Percentiles rank a stretch among this genome's conserved stretches.
These are phyloP conservation scores for Chlorella vulgaris DNA, from an alignment of 139 green algal species.

Conservation along the genomic window DNA sequence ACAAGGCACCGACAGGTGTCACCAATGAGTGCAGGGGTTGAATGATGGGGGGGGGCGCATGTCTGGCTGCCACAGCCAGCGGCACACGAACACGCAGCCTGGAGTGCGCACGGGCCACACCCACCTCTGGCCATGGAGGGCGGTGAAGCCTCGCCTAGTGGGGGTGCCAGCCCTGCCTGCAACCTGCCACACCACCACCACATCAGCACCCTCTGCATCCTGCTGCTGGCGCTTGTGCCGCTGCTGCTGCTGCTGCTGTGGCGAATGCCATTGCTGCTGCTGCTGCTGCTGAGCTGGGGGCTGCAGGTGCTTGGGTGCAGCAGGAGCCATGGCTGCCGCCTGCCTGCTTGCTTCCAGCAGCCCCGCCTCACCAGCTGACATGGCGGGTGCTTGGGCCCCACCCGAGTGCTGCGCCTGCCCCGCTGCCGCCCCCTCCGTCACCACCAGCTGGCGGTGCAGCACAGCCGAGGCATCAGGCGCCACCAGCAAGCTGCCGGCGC, in stretches of 20 bases:
- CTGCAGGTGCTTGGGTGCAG: constrained; percentile 6
- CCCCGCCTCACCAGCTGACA: background rate
- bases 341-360: constrained; percentile 9
- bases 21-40: background rate
- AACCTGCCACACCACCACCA: constrained; percentile 15
- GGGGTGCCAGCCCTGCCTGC: background rate
- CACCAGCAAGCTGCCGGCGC: background rate
- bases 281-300: background rate
- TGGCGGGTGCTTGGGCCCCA: background rate
- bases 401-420: constrained; percentile 4
- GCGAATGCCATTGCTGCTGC: constrained; percentile 4
- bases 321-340: background rate
- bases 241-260: constrained; percentile 37
- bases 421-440: background rate
- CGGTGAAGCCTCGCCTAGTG: constrained; percentile 13
- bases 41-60: background rate
- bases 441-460: constrained; percentile 12
- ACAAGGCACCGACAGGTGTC: background rate
- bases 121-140: constrained; percentile 18
- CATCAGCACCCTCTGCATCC: background rate
- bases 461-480: constrained; percentile 2
- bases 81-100: background rate
- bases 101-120: background rate
- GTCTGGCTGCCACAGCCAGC: background rate
- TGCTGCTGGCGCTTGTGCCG: constrained; percentile 1